A percentile compares a stretch with the other conserved stretches of the same genome.
These are phyloP conservation scores for Eucalyptus urophylla DNA, from an alignment of 345 rosid genomes.

Conservation along the genomic window DNA sequence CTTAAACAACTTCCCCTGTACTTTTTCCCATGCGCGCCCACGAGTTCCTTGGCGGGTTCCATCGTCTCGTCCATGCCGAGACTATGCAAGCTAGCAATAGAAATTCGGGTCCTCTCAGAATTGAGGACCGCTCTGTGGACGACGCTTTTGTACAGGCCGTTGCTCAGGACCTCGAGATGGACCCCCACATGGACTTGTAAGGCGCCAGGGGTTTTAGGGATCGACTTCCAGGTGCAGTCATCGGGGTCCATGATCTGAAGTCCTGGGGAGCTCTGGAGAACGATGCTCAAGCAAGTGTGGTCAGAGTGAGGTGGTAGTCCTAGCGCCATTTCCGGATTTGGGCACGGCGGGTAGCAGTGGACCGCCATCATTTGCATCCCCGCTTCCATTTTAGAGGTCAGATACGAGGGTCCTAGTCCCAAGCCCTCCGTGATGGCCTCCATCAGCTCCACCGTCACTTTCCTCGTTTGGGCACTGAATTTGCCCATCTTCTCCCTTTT, in stretches of 20 bases:
- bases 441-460: constrained; percentile 27
- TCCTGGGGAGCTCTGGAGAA: constrained; percentile 41
- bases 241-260: constrained; percentile 29
- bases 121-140: constrained; percentile 38
- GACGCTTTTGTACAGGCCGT: constrained; percentile 48
- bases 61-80: constrained; percentile 53
- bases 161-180: constrained; percentile 61
- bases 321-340: constrained; percentile 21
- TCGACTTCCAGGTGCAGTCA: constrained; percentile 26
- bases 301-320: constrained; percentile 67
- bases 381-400: constrained; percentile 20
- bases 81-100: constrained; percentile 57
- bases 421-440: constrained; percentile 39
- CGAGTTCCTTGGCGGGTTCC: constrained; percentile 35
- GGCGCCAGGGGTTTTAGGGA: constrained; percentile 31
- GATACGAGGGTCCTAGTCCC: constrained; percentile 30
- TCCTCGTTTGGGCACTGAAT: constrained; percentile 21
- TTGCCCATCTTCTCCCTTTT: constrained; percentile 47
- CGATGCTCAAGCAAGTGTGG: constrained; percentile 43
- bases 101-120: constrained; percentile 26
- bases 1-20: constrained; percentile 46
- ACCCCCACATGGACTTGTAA: constrained; percentile 59
- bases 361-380: constrained; percentile 56
- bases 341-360: constrained; percentile 55
- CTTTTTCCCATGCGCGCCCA: constrained; percentile 25